phyloP scores from a whole-genome alignment of 2,329 filamentous ascomycete species.

The Elsinoe batatas region DNA sequence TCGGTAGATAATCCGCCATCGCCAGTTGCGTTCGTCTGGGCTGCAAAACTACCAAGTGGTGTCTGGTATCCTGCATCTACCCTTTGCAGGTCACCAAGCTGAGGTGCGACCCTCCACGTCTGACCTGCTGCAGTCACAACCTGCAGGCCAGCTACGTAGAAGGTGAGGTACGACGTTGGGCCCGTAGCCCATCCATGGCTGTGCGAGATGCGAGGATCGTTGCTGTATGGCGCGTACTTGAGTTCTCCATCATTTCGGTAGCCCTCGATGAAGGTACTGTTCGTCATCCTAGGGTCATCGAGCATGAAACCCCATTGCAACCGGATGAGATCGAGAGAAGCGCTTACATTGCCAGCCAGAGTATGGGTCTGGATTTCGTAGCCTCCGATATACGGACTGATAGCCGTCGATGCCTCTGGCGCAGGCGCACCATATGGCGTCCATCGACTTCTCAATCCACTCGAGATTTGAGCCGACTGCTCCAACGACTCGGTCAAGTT shows the following conservation, averaged over 20 bases:
- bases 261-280: slow-evolving; percentile 44
- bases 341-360: slow-evolving; percentile 30
- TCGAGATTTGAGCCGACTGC: slow-evolving; percentile 26
- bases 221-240: slow-evolving; percentile 41
- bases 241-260: slow-evolving; percentile 38
- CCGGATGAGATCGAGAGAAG: slow-evolving; percentile 36
- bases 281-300: slow-evolving; percentile 44
- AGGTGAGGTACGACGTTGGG: slow-evolving; percentile 36
- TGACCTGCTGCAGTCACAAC: slow-evolving; percentile 23
- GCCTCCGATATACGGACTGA: slow-evolving; percentile 40
- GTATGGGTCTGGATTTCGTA: slow-evolving; percentile 40
- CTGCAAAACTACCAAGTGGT: slow-evolving; percentile 1
- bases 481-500: slow-evolving; percentile 25
- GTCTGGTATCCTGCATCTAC: slow-evolving; percentile 13
- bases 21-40: slow-evolving; percentile 9
- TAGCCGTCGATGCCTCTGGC: slow-evolving; percentile 36
- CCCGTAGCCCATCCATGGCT: slow-evolving; percentile 45
- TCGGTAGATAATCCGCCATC: background rate
- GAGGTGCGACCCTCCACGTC: slow-evolving; percentile 12
- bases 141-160: slow-evolving; percentile 34
- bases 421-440: slow-evolving; percentile 38
- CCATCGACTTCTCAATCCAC: slow-evolving; percentile 29
- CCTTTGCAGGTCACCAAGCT: slow-evolving; percentile 13
- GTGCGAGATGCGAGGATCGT: slow-evolving; percentile 40
- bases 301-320: slow-evolving; percentile 49